Base-by-base conservation (phyloP, 2,329 filamentous ascomycete genomes). In the Trichophyton equinum region DNA sequence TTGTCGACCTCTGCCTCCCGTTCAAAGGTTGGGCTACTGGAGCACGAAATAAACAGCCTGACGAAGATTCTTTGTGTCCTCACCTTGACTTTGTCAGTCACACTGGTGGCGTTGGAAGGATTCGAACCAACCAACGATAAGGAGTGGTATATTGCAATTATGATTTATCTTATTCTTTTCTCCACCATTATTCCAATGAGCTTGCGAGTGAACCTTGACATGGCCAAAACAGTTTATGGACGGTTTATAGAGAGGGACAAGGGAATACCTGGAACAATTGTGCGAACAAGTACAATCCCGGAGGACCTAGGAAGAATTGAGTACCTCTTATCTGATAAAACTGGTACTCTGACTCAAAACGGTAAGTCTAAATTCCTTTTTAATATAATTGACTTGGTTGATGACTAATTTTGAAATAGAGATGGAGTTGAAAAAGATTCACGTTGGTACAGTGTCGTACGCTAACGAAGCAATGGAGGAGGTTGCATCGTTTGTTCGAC, bases 381-480 rank as follows among this genome's bases (percentile, higher is more conserved):
- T 18, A 18, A 13, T 36, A 13, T 38, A 13, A 13, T 13, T 38
- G 9, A 38, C 33, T 38, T 38, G 33, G 11, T 57, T 13, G 4
- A 20, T 57, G 27, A 44, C 20, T 57, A 27, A 57, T 20, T n/a
- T 22, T 15, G 3, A 33, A 56, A 15, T 49, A 81, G 90, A 96
- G 69, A 96, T 96, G 91, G 92, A 96, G 70, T 87, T 99, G 81
- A 96, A 95, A 72, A 99, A 99, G 75, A 92, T 99, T 4, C 95
- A 99, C 69, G 89, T 99, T 59, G 94, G 95, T 8, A 99, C 94
- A 8, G 94, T 97, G 1, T 97, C 92, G 1, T 99, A 99, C 69
- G 94, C 92, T 38, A 96, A 96, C 67, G 94, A 99, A 71, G 92
- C 94, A 8, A 99, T 99, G 94, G 94, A 97, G 67, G 95, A 99